Percentiles rank a stretch among this genome's conserved stretches.
Evolutionary conservation across 2,329 filamentous ascomycete species (phyloP).

Genomic region (Hypomyces perniciosus): DNA sequence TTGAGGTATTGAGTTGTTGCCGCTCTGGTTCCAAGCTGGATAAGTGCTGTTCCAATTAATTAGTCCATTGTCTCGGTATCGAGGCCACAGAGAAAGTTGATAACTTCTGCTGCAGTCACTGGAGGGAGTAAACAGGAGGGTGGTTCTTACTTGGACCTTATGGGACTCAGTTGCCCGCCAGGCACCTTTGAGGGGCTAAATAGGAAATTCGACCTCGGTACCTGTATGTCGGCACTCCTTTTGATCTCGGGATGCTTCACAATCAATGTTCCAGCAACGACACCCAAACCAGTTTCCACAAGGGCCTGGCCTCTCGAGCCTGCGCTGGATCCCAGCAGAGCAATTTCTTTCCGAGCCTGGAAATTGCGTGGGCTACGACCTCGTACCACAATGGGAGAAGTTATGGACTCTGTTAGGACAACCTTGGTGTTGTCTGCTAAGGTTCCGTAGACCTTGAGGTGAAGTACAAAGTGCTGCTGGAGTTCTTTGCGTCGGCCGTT

Average conservation of each 20-base stretch:
- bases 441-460: constrained; percentile 78
- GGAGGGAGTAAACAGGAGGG: not conserved
- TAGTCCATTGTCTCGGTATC: constrained; percentile 13
- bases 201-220: constrained; percentile 52
- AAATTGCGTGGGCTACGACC: constrained; percentile 93
- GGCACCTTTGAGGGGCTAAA: constrained; percentile 53
- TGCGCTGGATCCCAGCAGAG: constrained; percentile 70
- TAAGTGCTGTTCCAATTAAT: constrained; percentile 42
- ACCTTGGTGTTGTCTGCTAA: constrained; percentile 78
- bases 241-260: constrained; percentile 52
- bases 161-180: constrained; percentile 43
- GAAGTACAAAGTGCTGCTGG: constrained; percentile 91
- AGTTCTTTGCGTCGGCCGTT: constrained; percentile 92
- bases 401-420: constrained; percentile 75
- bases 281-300: constrained; percentile 56
- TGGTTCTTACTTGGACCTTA: constrained; percentile 54
- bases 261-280: constrained; percentile 51
- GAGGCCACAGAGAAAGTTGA: no score
- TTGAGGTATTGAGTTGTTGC: constrained; percentile 41
- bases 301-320: constrained; percentile 71
- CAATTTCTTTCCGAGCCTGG: constrained; percentile 87
- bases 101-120: not conserved
- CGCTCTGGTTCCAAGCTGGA: constrained; percentile 47
- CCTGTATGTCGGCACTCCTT: constrained; percentile 46
- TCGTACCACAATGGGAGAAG: constrained; percentile 87